Percentiles rank a stretch among this genome's conserved stretches.
phyloP scores from a whole-genome alignment of 371 early-diverging fungal genomes.

The Actinomucor elegans region DNA sequence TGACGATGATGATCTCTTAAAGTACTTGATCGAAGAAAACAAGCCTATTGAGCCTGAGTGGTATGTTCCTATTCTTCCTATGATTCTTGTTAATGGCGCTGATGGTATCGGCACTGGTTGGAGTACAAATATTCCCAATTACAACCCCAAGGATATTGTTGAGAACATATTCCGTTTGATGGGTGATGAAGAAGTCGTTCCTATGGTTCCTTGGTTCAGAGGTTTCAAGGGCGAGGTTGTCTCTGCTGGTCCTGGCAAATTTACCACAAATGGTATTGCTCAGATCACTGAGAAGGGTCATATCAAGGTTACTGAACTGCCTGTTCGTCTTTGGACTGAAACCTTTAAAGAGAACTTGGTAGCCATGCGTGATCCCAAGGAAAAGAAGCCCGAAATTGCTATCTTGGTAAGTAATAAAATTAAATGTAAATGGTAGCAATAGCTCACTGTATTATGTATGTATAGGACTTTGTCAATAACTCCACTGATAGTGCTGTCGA shows the following conservation, averaged over 20 bases:
- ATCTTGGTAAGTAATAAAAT: slow-evolving; percentile 10
- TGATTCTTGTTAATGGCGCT: slow-evolving; percentile 97
- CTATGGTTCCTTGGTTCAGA: slow-evolving; percentile 97
- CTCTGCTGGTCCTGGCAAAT: slow-evolving; percentile 58
- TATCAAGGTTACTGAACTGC: slow-evolving; percentile 93
- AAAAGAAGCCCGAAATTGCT: slow-evolving; percentile 33
- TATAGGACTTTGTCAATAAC: slow-evolving; percentile 76
- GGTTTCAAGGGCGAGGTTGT: slow-evolving; percentile 88
- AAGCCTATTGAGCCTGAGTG: slow-evolving; percentile 95
- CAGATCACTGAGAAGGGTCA: slow-evolving; percentile 71
- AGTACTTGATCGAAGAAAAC: slow-evolving; percentile 95
- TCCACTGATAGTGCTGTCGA: slow-evolving; percentile 83
- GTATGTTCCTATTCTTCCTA: slow-evolving; percentile 97
- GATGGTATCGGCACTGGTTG: slow-evolving; percentile 99
- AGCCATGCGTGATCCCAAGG: slow-evolving; percentile 40
- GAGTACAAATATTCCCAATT: slow-evolving; percentile 84
- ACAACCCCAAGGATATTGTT: slow-evolving; percentile 94
- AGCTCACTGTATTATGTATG: background rate
- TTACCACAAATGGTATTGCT: slow-evolving; percentile 75
- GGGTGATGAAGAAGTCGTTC: slow-evolving; percentile 66
- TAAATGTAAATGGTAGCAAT: background rate
- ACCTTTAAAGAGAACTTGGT: slow-evolving; percentile 92
- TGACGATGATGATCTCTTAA: slow-evolving; percentile 89
- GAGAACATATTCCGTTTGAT: slow-evolving; percentile 89
- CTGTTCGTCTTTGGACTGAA: slow-evolving; percentile 96